phyloP scores from a whole-genome alignment of 106 monocot genomes.

The Phalaenopsis equestris region DNA sequence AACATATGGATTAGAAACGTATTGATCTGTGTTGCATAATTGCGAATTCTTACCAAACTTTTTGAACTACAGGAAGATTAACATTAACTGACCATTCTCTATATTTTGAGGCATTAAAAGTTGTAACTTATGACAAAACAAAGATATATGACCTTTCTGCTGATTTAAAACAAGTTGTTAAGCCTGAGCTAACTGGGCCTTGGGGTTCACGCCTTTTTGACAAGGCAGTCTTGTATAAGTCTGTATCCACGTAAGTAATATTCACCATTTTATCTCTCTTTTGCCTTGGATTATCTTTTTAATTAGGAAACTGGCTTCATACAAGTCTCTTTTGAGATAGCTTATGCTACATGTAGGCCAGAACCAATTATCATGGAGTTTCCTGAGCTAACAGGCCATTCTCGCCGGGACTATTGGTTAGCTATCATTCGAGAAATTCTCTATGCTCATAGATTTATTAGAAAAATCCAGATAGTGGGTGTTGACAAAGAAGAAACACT shows the following conservation, averaged over 20 bases:
- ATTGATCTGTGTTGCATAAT: neutral
- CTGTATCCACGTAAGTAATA: slow-evolving; percentile 61
- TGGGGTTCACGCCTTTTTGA: slow-evolving; percentile 98
- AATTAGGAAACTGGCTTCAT: neutral
- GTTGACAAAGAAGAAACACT: slow-evolving; percentile 79
- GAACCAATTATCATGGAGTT: slow-evolving; percentile 90
- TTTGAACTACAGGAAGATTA: slow-evolving; percentile 65
- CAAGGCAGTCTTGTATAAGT: slow-evolving; percentile 92
- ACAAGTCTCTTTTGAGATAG: neutral
- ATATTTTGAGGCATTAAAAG: slow-evolving; percentile 85
- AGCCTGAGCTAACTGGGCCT: slow-evolving; percentile 89
- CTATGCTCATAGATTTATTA: slow-evolving; percentile 71
- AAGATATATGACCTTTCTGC: slow-evolving; percentile 89
- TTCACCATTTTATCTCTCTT: neutral
- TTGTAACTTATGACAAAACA: slow-evolving; percentile 78
- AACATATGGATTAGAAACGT: neutral
- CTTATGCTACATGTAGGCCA: slow-evolving; percentile 38
- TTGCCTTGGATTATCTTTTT: neutral
- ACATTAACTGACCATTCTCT: slow-evolving; percentile 84
- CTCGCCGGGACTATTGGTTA: slow-evolving; percentile 94
- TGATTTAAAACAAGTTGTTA: slow-evolving; percentile 84
- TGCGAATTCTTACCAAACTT: slow-evolving; percentile 2
- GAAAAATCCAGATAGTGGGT: slow-evolving; percentile 51
- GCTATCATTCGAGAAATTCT: slow-evolving; percentile 73
- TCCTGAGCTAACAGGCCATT: slow-evolving; percentile 86